Evolutionary conservation across 495 filamentous ascomycete species (phyloP).

Genomic region (Delitschia confertaspora): DNA sequence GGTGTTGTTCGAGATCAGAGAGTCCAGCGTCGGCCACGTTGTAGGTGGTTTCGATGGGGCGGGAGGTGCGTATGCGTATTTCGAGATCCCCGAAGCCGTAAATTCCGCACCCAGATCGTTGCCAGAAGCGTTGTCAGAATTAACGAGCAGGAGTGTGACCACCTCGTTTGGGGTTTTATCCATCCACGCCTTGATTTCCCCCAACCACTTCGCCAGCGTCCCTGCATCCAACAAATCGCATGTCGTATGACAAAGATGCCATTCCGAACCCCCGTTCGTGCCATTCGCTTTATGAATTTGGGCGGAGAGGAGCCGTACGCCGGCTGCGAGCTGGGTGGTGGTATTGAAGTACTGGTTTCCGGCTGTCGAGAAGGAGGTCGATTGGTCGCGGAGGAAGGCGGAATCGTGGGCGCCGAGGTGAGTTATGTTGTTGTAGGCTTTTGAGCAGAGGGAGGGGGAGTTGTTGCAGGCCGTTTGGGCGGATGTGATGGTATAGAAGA

Average conservation of each 20-base stretch:
- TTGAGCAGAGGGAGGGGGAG: constrained; percentile 50
- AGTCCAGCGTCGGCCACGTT: constrained; percentile 33
- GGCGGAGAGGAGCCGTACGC: constrained; percentile 33
- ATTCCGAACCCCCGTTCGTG: constrained; percentile 13
- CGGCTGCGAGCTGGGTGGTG: constrained; percentile 33
- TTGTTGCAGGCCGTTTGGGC: constrained; percentile 48
- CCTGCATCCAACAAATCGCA: constrained; percentile 34
- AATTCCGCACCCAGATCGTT: constrained; percentile 27
- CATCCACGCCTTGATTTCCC: constrained; percentile 33
- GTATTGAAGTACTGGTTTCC: constrained; percentile 37
- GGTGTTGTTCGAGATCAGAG: constrained; percentile 31
- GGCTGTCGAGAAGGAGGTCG: constrained; percentile 32
- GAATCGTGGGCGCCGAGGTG: constrained; percentile 58
- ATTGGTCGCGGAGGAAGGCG: constrained; percentile 47
- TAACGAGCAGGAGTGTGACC: constrained; percentile 36
- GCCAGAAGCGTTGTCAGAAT: constrained; percentile 29
- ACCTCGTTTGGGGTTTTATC: constrained; percentile 35
- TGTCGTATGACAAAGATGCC: constrained; percentile 35
- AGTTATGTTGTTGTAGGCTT: constrained; percentile 53
- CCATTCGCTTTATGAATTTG: constrained; percentile 31
- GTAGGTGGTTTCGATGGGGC: constrained; percentile 9
- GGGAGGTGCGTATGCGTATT: constrained; percentile 30
- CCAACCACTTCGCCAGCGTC: constrained; percentile 28
- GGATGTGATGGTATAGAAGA: constrained; percentile 14
- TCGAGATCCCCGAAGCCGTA: constrained; percentile 26